A percentile compares a stretch with the other conserved stretches of the same genome.
These are phyloP conservation scores for Leccinellum albellum DNA, from an alignment of 768 basidiomycete genomes.

Conservation along the genomic window DNA sequence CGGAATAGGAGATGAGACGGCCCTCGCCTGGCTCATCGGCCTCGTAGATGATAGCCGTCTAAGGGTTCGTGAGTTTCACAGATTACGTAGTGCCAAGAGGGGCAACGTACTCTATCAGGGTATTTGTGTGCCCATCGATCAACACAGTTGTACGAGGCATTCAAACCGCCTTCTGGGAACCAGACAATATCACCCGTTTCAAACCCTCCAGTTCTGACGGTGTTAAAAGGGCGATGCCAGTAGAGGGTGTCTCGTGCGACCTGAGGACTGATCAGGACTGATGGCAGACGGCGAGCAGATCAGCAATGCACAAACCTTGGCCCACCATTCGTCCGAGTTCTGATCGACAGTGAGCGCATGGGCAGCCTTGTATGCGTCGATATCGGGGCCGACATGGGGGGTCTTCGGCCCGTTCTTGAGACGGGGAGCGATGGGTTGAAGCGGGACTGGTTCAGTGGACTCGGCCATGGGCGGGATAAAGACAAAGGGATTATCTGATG, in stretches of 20 bases:
- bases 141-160: conserved; percentile 96
- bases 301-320: conserved; percentile 46
- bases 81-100: neutral
- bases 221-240: conserved; percentile 89
- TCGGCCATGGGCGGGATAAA: conserved; percentile 38
- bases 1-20: conserved; percentile 68
- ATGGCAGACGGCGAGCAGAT: neutral
- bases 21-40: conserved; percentile 91
- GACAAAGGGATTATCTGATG: neutral
- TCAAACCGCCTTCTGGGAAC: conserved; percentile 94
- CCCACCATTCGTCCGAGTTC: conserved; percentile 86
- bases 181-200: conserved; percentile 84
- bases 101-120: conserved; percentile 64
- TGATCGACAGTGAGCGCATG: conserved; percentile 74
- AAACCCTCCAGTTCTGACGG: conserved; percentile 80
- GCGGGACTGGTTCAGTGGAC: conserved; percentile 30
- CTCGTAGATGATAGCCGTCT: conserved; percentile 98
- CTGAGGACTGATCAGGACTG: conserved; percentile 29
- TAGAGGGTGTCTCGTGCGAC: conserved; percentile 71
- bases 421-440: conserved; percentile 77
- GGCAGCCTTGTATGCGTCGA: conserved; percentile 64
- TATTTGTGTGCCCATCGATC: conserved; percentile 93
- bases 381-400: conserved; percentile 78
- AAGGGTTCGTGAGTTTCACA: neutral
- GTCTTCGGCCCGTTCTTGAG: conserved; percentile 57